Evolutionary conservation across 441 rosid species (phyloP).

Genomic region (Syzygium malaccense): DNA sequence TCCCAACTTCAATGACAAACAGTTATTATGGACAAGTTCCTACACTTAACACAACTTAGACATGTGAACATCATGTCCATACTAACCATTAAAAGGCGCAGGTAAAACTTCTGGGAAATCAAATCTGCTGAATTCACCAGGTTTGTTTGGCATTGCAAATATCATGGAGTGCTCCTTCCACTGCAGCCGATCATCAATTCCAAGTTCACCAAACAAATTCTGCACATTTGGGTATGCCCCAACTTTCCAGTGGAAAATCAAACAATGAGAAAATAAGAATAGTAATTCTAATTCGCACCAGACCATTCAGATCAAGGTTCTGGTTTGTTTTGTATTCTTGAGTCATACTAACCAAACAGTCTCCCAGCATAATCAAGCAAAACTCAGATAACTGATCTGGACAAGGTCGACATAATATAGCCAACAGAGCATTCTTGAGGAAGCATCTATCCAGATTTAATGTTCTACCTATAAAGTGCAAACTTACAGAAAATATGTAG

Average conservation of each 20-base stretch:
- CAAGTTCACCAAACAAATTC: conserved; percentile 91
- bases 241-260: conserved; percentile 43
- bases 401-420: not conserved
- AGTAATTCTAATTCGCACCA: not conserved
- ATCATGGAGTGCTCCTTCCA: conserved; percentile 99
- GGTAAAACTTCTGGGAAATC: conserved; percentile 88
- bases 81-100: conserved; percentile 87
- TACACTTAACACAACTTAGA: not conserved
- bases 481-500: conserved; percentile 94
- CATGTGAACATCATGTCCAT: not conserved
- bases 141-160: conserved; percentile 94
- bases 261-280: not conserved
- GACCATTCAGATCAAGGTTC: not conserved
- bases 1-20: not conserved
- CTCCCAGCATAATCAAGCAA: not conserved
- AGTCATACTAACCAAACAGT: not conserved
- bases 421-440: not conserved
- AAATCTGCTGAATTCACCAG: conserved; percentile 95
- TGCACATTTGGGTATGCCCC: conserved; percentile 96
- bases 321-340: not conserved
- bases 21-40: not conserved
- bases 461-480: not conserved
- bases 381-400: not conserved
- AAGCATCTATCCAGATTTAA: not conserved
- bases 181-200: conserved; percentile 79